Base-by-base conservation (phyloP, 768 basidiomycete species). In the Pleurotus pulmonarius region DNA sequence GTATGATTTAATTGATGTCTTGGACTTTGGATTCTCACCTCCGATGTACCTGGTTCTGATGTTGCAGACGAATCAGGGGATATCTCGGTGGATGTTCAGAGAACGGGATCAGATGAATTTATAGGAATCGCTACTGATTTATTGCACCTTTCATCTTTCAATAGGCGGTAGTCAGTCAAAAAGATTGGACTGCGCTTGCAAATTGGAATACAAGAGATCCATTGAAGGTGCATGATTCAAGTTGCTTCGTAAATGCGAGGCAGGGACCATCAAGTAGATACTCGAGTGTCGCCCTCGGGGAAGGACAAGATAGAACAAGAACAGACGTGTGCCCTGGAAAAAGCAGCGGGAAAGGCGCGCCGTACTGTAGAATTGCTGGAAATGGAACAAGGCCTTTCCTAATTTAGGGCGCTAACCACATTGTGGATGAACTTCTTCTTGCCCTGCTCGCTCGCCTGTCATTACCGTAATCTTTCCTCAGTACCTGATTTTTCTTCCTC, bases 401-500 rank as follows among this genome's bases (percentile, higher is more conserved):
- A 25, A 49, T 26, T 49, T 49, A 29, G 48, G 48, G 25, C 25
- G 48, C 48, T 49, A 49, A 49, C n/a, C 48, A 29, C 24, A 11
- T 44, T 44, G 41, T 44, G 41, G 48, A 29, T 49, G 48, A 49
- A 49, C 48, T 16, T 34, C 26, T 49, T 20, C 48, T 49, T 34
- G 29, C 29, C 16, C 46, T 25, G 13, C 46, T 25, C 22, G 15
- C 48, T 25, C 16, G 24, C 37, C 48, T 49, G 48, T 49, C 48
- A 24, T 49, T 49, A 26, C 29, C 51, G 51, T 39, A n/a, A 41
- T 22, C 20, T 24, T 52, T 22, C 39, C 38, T 44, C 51, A 41
- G 51, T 53, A 20, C 51, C 51, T 53, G 51, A 25, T 39, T n/a
- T 41, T 53, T 53, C 51, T 53, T 51, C 51, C 51, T 41, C 37